These are phyloP conservation scores for Nicotiana tabacum DNA, from an alignment of 257 asterid species.

Conservation along the genomic window DNA sequence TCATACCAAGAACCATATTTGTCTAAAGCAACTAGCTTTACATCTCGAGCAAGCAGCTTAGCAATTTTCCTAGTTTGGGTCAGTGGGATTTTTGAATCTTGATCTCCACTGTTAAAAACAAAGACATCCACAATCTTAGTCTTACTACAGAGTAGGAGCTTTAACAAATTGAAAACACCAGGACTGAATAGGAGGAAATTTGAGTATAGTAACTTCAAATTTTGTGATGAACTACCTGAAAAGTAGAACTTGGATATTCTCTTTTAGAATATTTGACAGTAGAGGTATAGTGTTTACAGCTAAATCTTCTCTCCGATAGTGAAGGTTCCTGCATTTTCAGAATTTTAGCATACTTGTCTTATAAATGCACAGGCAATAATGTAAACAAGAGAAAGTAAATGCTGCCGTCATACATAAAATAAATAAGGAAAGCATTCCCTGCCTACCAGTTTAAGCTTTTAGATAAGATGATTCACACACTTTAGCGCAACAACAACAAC, in stretches of 20 bases:
- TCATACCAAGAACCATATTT: conserved; percentile 30
- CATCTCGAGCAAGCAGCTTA: conserved; percentile 12
- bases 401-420: too few relatives aligned
- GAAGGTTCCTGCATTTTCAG: conserved; percentile 15
- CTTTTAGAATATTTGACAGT: conserved; percentile 17
- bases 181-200: background rate
- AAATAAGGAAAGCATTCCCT: background rate
- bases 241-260: conserved; percentile 16
- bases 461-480: too few relatives aligned
- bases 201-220: background rate
- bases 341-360: background rate
- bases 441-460: background rate
- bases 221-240: conserved; percentile 20
- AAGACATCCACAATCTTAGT: background rate
- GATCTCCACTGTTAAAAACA: conserved; percentile 21
- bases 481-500: too few relatives aligned
- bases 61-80: conserved; percentile 22
- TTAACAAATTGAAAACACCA: background rate
- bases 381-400: too few relatives aligned
- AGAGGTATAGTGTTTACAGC: conserved; percentile 14
- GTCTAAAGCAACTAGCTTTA: conserved; percentile 10
- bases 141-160: background rate
- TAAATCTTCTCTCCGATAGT: background rate
- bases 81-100: conserved; percentile 24
- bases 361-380: too few relatives aligned